These are phyloP conservation scores for Oxyria digyna DNA, from an alignment of 148 eudicot species.

Conservation along the genomic window DNA sequence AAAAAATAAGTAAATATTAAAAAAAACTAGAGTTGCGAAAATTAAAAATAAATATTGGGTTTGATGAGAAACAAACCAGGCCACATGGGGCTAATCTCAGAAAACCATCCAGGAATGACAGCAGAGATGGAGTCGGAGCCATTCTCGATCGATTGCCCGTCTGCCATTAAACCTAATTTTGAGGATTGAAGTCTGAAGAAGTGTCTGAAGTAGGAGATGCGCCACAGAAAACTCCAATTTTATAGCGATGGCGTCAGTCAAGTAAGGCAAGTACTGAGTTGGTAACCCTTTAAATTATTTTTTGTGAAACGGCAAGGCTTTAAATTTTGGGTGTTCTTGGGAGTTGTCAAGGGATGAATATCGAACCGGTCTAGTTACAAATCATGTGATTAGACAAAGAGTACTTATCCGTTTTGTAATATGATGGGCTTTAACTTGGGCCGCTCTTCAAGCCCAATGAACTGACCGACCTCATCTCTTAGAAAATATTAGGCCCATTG, in stretches of 20 bases:
- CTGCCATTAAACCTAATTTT: not conserved
- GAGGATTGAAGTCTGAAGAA: not conserved
- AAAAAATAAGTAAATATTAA: not conserved
- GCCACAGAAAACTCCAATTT: not conserved
- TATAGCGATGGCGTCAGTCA: not conserved
- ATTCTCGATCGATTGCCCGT: constrained; percentile 6
- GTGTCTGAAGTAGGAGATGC: not conserved
- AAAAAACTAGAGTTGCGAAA: not conserved
- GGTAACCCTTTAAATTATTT: too few species aligned
- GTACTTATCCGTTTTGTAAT: too few species aligned
- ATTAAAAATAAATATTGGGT: not conserved
- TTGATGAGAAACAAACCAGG: constrained; percentile 48
- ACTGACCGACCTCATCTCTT: too few species aligned
- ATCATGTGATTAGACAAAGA: too few species aligned
- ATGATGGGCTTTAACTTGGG: too few species aligned
- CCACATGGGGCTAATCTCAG: constrained; percentile 99
- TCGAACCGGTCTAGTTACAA: too few species aligned
- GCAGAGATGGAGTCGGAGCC: constrained; percentile 33
- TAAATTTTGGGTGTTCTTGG: too few species aligned
- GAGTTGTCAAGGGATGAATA: too few species aligned
- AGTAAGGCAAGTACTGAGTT: not conserved
- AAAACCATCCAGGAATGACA: constrained; percentile 90
- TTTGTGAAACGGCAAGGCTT: too few species aligned
- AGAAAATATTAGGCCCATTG: too few species aligned
- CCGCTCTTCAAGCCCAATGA: too few species aligned